Base-by-base conservation (phyloP, 495 filamentous ascomycete genomes). In the Sporormia fimetaria region DNA sequence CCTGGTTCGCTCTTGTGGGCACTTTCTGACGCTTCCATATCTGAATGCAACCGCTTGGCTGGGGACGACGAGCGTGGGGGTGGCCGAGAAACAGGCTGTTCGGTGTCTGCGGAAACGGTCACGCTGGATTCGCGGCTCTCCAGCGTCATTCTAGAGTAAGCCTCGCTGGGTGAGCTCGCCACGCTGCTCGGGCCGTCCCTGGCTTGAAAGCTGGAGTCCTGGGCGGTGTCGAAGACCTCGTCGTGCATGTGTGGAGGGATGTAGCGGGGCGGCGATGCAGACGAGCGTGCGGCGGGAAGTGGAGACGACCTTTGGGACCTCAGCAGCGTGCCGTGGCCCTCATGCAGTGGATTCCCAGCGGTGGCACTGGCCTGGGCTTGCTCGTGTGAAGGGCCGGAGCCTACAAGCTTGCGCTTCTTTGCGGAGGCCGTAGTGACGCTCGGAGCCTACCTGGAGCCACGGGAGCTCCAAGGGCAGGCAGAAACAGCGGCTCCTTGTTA, bases 381-480 rank as follows among this genome's bases (percentile, higher is more conserved):
- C 17, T 42, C 26, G 22, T 35, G 24, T 28, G 44, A 47, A 15
- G 8, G 17, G 68, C 67, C 60, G 71, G 44, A 10, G 4, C 51
- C 72, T 54, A 71, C 76, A 63, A 87, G 73, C 73, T 81, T 86
- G 62, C 84, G 74, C 76, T 85, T 86, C 80, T 92, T 92, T 70
- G 71, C 71, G 66, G 80, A 83, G 76, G 83, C 82, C 83, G 81
- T 87, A 60, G 72, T 87, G 81, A 74, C 73, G 64, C 70, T 53
- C 36, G 40, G 47, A 22, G 46, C 49, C 44, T 46, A 31, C 42
- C 48, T 48, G 50, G 51, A 51, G 51, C 51, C 42, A 33, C 37
- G 21, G 15, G 15, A 54, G 51, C 47, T 51, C 51, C 51, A 37
- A 33, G 42, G 51, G 34, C 51, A 53, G 51, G 45, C 51, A 46